These are phyloP conservation scores for Boletus sensibilis DNA, from an alignment of 768 basidiomycete species.

Conservation along the genomic window DNA sequence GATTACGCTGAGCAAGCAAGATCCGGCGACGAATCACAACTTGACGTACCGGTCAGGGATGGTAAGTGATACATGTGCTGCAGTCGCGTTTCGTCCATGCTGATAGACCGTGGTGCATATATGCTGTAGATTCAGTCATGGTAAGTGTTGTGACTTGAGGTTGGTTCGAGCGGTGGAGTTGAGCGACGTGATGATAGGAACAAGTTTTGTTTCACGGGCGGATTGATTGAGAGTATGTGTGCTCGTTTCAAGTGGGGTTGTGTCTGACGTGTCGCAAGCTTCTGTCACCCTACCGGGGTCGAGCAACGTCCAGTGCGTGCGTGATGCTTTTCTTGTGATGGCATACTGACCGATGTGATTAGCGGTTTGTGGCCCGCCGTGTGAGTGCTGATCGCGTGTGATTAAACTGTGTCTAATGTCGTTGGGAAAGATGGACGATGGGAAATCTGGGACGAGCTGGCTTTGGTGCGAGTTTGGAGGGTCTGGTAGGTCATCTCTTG, in stretches of 20 bases:
- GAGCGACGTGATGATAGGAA: constrained; percentile 37
- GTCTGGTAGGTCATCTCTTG: constrained; percentile 48
- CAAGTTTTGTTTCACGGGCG: constrained; percentile 82
- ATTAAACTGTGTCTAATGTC: constrained; percentile 6
- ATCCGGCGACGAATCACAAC: constrained; percentile 43
- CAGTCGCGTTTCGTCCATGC: constrained; percentile 16
- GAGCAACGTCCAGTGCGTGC: constrained; percentile 36
- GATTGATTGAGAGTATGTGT: constrained; percentile 52
- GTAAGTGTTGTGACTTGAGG: constrained; percentile 7
- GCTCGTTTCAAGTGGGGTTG: background rate
- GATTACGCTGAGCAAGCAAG: constrained; percentile 47
- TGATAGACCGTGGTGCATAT: constrained; percentile 20
- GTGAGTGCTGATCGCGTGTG: constrained; percentile 18
- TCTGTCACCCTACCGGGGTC: constrained; percentile 43
- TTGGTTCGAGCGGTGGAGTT: background rate
- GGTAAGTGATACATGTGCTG: constrained; percentile 20
- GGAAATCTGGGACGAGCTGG: constrained; percentile 53
- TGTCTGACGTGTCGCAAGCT: constrained; percentile 24
- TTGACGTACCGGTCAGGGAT: constrained; percentile 45
- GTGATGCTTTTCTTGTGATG: background rate
- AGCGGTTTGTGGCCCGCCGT: constrained; percentile 52
- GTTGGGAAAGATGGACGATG: constrained; percentile 47
- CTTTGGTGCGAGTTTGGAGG: constrained; percentile 57
- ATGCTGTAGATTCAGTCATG: constrained; percentile 30
- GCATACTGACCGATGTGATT: constrained; percentile 8